Evolutionary conservation across 2,329 filamentous ascomycete species (phyloP).

Genomic region (Fusarium virguliforme): DNA sequence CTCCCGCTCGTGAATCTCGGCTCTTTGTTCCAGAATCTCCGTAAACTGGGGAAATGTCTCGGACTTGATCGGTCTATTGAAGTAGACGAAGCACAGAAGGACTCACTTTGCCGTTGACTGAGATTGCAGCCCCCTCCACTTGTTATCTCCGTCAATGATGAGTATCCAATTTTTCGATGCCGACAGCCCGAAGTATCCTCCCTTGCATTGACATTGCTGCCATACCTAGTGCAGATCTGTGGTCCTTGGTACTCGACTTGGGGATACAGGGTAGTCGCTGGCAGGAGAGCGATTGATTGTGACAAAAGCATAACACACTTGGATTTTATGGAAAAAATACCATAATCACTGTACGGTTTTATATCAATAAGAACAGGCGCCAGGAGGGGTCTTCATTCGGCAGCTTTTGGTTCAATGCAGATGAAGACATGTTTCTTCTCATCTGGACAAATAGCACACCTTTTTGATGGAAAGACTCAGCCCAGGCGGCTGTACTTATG

Average conservation of each 20-base stretch:
- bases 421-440: too few relatives aligned
- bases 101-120: neutral
- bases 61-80: neutral
- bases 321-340: too few relatives aligned
- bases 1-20: neutral
- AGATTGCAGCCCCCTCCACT: neutral
- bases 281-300: too few relatives aligned
- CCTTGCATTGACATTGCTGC: neutral
- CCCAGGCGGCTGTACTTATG: too few relatives aligned
- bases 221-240: fast-evolving
- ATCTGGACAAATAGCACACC: too few relatives aligned
- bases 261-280: neutral
- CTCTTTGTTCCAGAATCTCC: neutral
- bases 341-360: too few relatives aligned
- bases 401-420: too few relatives aligned
- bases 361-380: too few relatives aligned
- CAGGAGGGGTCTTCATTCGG: too few relatives aligned
- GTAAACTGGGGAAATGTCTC: neutral
- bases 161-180: neutral
- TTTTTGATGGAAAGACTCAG: too few relatives aligned
- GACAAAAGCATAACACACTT: too few relatives aligned
- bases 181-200: neutral
- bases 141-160: neutral
- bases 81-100: neutral
- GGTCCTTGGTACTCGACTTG: neutral